Evolutionary conservation across 1,284 basidiomycete genomes (phyloP), one percentile per base, ranked within the genome.

Genomic region (Trichosporon sp.): DNA sequence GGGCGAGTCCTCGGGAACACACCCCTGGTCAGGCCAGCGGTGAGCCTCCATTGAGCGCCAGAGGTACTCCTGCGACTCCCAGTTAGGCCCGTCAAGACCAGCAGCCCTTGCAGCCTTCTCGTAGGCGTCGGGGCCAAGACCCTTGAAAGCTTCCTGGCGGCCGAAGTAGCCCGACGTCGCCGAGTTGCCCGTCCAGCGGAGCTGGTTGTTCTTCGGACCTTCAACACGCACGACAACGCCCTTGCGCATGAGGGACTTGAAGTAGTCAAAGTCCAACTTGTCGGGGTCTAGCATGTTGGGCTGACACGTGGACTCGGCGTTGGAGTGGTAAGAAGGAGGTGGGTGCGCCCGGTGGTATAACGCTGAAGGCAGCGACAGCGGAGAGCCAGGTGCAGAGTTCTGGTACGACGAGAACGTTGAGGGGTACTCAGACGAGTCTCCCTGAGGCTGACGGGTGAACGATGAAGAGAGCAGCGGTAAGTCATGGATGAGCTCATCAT

Each of bases 1-100:
- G 1, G 76, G 74, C n/a, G 64, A 65, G 64, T 65, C 64, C 40
- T n/a, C 35, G 21, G 64, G 38, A 4, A 63, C 59, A 6, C 31
- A 32, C 10, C 59, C 59, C 14, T 63, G 59, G 59, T 35, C 31
- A 16, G 59, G 59, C 59, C 59, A 63, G 59, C 59, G 59, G 32
- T 63, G 59, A n/a, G 32, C 59, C 32, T 63, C 59, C 59, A 63
- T 63, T 4, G 59, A 63, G 31, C 59, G 31, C 59, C 59, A 63
- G 6, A 63, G 16, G 21, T 63, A 63, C 4, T 31, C 32, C 16
- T 35, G 31, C 11, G 31, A 35, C 31, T 35, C 31, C 59, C 59
- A 63, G 59, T 63, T 37, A 2, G 59, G 59, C 31, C 59, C 16
- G 59, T 63, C 59, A 16, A 63, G 59, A 35, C 59, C 59, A 37